Evolutionary conservation across 176 grass and related monocot genomes (phyloP), one percentile per base, ranked within the genome.

Genomic region (Saccharum spontaneum): DNA sequence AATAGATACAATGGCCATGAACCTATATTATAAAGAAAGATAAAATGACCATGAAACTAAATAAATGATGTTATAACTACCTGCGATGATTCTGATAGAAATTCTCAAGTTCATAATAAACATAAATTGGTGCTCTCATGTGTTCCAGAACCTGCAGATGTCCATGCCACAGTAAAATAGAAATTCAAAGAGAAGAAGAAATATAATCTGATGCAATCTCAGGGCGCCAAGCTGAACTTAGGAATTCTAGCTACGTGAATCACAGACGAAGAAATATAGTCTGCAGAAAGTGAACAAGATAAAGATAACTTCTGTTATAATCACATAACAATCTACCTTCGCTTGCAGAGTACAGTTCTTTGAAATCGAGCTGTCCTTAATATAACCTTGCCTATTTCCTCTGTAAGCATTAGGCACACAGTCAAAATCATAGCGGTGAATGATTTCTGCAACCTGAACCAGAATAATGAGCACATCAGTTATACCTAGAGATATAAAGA

Each of bases 71-170:
- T 78, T 36, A 30, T 41, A 70, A 82, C 80, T 86, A 95, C 97
- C 93, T 90, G 83, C 97, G 87, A 82, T 98, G 97, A 73, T 98
- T 98, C 80, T 98, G 97, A 85, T 96, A 99, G 73, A 92, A 99
- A 66, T 94, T 94, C 50, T 92, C 91, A 44, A 99, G 93, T 88
- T 99, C 97, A 72, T 99, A 99, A 78, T 96, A 99, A 62, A 99
- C 81, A 89, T 90, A 94, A 68, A 99, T 91, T 37, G 97, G 97
- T 54, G 97, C 91, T 68, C 83, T 96, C 93, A 99, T 99, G 82
- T 77, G 75, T 39, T 91, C 86, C 74, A 88, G 43, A 75, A 96
- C 81, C 97, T 96, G 60, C 75, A 92, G 84, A 82, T 41, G 75
- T 79, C 55, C 72, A 82, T 37, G 11, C 2, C 66, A 2, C 15